Percentiles rank a stretch among this genome's conserved stretches.
These are phyloP conservation scores for Wickerhamiella parazyma DNA, from an alignment of 805 yeast species.

Conservation along the genomic window DNA sequence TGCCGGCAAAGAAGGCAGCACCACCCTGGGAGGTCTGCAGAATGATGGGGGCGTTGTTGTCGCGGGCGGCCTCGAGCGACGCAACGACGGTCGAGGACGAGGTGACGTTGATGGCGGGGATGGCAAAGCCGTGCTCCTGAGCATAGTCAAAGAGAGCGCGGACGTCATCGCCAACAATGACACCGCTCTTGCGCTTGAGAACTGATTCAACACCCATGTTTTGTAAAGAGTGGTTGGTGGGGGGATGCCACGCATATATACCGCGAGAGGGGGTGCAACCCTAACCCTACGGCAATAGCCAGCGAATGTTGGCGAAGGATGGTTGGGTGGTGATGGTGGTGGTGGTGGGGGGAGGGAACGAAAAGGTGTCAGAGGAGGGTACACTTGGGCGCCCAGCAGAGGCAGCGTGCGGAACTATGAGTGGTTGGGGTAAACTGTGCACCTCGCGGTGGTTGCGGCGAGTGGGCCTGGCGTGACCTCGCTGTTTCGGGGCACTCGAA, in stretches of 20 bases:
- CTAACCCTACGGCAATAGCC: neutral
- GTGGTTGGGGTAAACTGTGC: too few relatives aligned
- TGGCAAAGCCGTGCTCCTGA: constrained; percentile 84
- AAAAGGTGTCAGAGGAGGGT: too few relatives aligned
- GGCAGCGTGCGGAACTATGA: too few relatives aligned
- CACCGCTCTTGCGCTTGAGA: constrained; percentile 86
- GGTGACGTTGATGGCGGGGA: constrained; percentile 97
- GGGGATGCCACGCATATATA: neutral
- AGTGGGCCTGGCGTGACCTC: too few relatives aligned
- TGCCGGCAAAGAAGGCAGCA: constrained; percentile 99
- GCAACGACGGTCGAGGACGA: constrained; percentile 95
- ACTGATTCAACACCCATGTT: constrained; percentile 43
- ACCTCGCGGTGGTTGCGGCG: too few relatives aligned
- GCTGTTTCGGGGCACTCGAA: too few relatives aligned
- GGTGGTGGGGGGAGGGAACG: too few relatives aligned
- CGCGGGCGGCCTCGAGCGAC: constrained; percentile 95
- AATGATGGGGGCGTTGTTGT: constrained; percentile 86
- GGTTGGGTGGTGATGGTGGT: too few relatives aligned
- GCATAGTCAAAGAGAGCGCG: constrained; percentile 69
- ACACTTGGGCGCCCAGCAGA: too few relatives aligned
- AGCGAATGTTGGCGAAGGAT: neutral
- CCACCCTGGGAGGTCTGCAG: constrained; percentile 98
- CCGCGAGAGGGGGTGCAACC: neutral
- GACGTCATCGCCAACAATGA: constrained; percentile 97
- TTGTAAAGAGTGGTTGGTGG: too few relatives aligned